Evolutionary conservation across 768 basidiomycete species (phyloP).

Genomic region (Pleurotus tuoliensis): DNA sequence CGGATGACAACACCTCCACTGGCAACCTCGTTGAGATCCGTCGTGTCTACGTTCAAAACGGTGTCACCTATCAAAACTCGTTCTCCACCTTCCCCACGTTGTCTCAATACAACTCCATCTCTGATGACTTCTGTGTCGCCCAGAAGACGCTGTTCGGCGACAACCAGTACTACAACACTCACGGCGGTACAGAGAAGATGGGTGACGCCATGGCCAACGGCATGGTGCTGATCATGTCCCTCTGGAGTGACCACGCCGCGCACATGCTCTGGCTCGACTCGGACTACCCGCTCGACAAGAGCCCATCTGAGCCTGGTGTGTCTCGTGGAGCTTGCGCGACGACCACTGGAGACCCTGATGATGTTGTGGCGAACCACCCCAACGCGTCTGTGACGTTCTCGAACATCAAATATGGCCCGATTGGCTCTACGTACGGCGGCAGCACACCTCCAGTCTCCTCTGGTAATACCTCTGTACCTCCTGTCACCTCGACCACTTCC

Average conservation of each 20-base stretch:
- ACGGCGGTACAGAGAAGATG: conserved; percentile 24
- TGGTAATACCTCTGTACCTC: not conserved
- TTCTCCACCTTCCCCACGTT: conserved; percentile 27
- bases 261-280: conserved; percentile 58
- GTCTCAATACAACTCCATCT: conserved; percentile 29
- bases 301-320: conserved; percentile 36
- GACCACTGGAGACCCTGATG: conserved; percentile 38
- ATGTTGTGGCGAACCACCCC: conserved; percentile 35
- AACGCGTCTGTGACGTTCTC: conserved; percentile 46
- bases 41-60: conserved; percentile 13
- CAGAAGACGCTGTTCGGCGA: conserved; percentile 34
- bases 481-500: conserved; percentile 9
- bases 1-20: conserved; percentile 16
- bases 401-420: conserved; percentile 50
- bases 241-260: conserved; percentile 53
- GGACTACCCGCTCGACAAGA: conserved; percentile 35
- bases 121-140: conserved; percentile 29
- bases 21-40: conserved; percentile 17
- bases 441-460: conserved; percentile 10
- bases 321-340: conserved; percentile 48
- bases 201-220: conserved; percentile 29
- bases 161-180: not conserved
- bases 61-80: conserved; percentile 33
- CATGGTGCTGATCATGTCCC: conserved; percentile 32
- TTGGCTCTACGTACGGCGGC: conserved; percentile 38